These are phyloP conservation scores for Aspergillus heteromorphus DNA, from an alignment of 495 filamentous ascomycete species.

Conservation along the genomic window DNA sequence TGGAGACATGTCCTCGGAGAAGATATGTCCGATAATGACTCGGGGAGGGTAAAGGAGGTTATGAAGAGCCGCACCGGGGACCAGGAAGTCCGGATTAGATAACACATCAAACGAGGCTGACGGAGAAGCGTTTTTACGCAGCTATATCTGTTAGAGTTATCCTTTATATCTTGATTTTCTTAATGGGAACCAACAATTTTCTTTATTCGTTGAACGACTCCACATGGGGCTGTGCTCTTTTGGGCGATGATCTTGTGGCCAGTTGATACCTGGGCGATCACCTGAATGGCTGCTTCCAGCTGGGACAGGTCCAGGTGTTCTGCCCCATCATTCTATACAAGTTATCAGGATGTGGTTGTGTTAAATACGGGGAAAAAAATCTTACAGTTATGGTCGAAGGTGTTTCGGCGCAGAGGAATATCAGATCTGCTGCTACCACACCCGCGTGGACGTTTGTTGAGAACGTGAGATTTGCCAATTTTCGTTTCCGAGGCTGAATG, in stretches of 20 bases:
- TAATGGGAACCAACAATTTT: conserved; percentile 50
- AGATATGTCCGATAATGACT: conserved; percentile 63
- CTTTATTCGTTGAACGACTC: conserved; percentile 60
- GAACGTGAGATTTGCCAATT: conserved; percentile 60
- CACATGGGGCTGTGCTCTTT: conserved; percentile 71
- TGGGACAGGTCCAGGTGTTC: conserved; percentile 54
- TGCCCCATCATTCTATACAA: neutral
- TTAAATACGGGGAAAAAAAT: neutral
- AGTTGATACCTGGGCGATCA: conserved; percentile 56
- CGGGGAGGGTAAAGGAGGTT: conserved; percentile 65
- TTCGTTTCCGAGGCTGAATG: conserved; percentile 40
- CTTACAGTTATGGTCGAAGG: conserved; percentile 26
- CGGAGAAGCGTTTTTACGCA: conserved; percentile 22
- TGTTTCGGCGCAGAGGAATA: conserved; percentile 72
- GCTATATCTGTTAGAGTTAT: neutral
- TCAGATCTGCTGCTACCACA: conserved; percentile 61
- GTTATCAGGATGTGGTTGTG: neutral
- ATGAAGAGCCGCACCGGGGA: conserved; percentile 66
- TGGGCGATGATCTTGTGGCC: conserved; percentile 70
- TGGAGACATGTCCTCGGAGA: conserved; percentile 10
- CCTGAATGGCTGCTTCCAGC: conserved; percentile 56
- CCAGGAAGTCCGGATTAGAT: conserved; percentile 74
- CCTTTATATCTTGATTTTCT: conserved; percentile 11
- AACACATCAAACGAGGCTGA: conserved; percentile 63
- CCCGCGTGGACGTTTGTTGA: conserved; percentile 54